Evolutionary conservation across 441 rosid species (phyloP).

Genomic region (Theobroma grandiflorum): DNA sequence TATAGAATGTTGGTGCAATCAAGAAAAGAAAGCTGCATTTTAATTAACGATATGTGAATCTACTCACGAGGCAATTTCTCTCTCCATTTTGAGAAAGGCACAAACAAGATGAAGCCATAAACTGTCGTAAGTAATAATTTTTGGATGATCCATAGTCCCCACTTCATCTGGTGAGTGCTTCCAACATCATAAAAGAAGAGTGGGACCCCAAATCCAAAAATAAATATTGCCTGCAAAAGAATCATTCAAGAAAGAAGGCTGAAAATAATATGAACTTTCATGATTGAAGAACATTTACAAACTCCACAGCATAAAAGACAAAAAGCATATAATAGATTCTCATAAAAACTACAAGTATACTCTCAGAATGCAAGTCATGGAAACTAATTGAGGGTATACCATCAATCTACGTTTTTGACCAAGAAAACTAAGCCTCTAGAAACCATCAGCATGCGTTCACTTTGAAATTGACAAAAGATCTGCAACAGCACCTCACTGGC

Average conservation of each 20-base stretch:
- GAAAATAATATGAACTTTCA: background rate
- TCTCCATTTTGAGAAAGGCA: conserved; percentile 59
- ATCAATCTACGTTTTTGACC: background rate
- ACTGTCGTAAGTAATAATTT: conserved; percentile 47
- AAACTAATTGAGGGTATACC: background rate
- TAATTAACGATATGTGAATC: background rate
- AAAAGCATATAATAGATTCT: too few species aligned
- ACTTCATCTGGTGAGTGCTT: conserved; percentile 41
- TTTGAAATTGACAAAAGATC: background rate
- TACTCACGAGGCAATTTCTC: conserved; percentile 60
- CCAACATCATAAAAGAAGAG: conserved; percentile 46
- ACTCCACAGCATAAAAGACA: background rate
- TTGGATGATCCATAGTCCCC: conserved; percentile 61
- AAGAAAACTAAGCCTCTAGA: background rate
- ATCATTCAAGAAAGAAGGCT: background rate
- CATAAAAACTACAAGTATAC: background rate
- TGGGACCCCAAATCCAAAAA: conserved; percentile 56
- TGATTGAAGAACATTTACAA: background rate
- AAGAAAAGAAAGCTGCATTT: background rate
- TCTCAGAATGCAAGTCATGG: background rate
- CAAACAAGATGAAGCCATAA: conserved; percentile 56
- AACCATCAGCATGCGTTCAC: background rate
- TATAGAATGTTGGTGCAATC: background rate
- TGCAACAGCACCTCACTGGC: background rate
- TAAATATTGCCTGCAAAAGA: conserved; percentile 49